Evolutionary conservation across 441 rosid species (phyloP).

Genomic region (Euphorbia schlechtendalii): DNA sequence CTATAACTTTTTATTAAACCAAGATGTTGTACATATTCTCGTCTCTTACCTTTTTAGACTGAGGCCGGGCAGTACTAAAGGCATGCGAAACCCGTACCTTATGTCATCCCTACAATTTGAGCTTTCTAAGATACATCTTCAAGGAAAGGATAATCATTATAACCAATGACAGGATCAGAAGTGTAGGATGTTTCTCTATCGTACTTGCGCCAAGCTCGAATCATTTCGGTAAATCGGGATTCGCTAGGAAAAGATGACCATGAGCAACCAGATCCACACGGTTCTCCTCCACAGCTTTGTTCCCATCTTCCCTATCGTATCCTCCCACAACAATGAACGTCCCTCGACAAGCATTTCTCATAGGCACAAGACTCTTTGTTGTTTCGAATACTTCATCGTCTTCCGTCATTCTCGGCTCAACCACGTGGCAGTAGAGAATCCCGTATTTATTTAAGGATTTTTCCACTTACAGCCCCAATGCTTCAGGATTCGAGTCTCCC

Average conservation of each 20-base stretch:
- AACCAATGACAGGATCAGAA: conserved; percentile 33
- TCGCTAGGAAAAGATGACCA: conserved; percentile 32
- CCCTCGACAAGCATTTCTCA: conserved; percentile 33
- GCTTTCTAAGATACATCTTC: too few relatives aligned
- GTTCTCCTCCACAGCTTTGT: conserved; percentile 23
- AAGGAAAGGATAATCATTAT: conserved; percentile 36
- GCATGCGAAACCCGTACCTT: too few relatives aligned
- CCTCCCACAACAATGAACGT: conserved; percentile 28
- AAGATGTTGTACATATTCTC: too few relatives aligned
- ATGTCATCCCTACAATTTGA: too few relatives aligned
- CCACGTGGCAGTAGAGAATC: conserved; percentile 37
- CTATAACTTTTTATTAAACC: too few relatives aligned
- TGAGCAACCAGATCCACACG: conserved; percentile 26
- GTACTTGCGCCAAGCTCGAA: conserved; percentile 31
- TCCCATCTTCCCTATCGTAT: conserved; percentile 34
- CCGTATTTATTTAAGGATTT: conserved; percentile 30
- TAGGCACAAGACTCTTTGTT: conserved; percentile 26
- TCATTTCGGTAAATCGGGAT: conserved; percentile 33
- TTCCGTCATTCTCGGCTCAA: conserved; percentile 33
- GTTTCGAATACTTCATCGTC: conserved; percentile 8
- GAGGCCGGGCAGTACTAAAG: too few relatives aligned
- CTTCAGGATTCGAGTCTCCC: conserved; percentile 54
- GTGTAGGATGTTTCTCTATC: conserved; percentile 24
- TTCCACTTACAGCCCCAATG: conserved; percentile 57
- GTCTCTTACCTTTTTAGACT: too few relatives aligned